Conservation (phyloP, 192 early-diverging fungal species). For the Entomortierella beljakovae region DNA sequence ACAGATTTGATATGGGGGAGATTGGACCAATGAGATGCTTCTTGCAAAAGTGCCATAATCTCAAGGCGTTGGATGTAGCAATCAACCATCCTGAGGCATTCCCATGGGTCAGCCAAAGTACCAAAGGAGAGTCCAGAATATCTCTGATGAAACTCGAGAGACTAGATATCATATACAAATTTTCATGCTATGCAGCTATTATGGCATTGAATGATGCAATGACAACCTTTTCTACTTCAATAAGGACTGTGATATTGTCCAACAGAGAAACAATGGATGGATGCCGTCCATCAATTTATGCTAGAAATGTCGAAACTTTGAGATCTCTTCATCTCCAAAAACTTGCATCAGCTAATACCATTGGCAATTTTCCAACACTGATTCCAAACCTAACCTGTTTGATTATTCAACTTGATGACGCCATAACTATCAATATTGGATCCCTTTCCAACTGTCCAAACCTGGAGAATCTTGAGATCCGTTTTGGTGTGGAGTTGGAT, state of each 20-base stretch:
- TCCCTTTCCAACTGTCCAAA: conserved; percentile 13
- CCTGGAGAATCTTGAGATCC: conserved; percentile 5
- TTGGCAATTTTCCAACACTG: background rate
- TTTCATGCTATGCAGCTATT: no score
- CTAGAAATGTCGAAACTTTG: background rate
- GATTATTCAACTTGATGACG: background rate
- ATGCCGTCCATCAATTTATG: background rate
- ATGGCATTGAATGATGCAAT: no score
- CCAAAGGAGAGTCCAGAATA: background rate
- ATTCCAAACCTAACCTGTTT: conserved; percentile 1
- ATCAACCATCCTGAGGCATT: background rate
- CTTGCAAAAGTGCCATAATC: conserved; percentile 1
- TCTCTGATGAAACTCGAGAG: no score
- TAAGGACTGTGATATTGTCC: no score
- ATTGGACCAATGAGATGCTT: conserved; percentile 7
- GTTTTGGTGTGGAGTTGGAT: background rate
- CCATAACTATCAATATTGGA: background rate
- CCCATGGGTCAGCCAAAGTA: background rate
- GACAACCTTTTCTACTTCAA: no score
- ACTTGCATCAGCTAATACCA: background rate
- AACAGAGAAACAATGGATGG: no score
- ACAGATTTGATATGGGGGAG: conserved; percentile 7
- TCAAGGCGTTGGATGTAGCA: background rate
- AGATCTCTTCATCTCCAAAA: background rate
- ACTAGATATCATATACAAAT: no score